phyloP scores from a whole-genome alignment of 148 eudicot genomes.

The Spergularia marina region DNA sequence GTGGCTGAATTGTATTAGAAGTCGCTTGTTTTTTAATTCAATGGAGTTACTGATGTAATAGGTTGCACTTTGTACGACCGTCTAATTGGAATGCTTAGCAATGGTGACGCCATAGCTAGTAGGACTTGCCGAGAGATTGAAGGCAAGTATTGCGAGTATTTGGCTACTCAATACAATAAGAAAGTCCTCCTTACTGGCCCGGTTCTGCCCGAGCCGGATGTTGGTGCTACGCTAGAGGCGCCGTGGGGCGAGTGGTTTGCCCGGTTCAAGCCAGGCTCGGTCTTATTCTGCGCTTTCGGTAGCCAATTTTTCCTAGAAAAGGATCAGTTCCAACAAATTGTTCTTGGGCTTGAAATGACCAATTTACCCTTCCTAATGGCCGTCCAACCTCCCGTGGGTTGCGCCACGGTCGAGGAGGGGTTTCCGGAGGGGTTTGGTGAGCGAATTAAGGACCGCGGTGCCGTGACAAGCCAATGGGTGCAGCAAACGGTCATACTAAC shows the following conservation, averaged over 20 bases:
- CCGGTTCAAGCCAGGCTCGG: constrained; percentile 1
- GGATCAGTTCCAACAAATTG: constrained; percentile 33
- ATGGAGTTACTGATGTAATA: neutral
- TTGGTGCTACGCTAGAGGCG: neutral
- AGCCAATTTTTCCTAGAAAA: constrained; percentile 15
- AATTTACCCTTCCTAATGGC: constrained; percentile 56
- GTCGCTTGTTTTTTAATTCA: neutral
- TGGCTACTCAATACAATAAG: constrained; percentile 12
- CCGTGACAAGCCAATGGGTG: constrained; percentile 54
- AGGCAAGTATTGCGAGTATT: neutral
- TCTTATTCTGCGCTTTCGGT: constrained; percentile 11
- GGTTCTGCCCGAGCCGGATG: constrained; percentile 5
- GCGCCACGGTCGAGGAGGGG: constrained; percentile 47
- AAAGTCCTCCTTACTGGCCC: constrained; percentile 12
- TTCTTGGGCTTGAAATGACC: constrained; percentile 54
- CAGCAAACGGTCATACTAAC: constrained; percentile 42
- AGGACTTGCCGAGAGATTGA: constrained; percentile 15
- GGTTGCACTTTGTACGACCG: neutral
- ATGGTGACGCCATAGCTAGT: constrained; percentile 8
- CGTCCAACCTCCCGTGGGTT: constrained; percentile 49
- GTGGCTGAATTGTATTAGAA: neutral
- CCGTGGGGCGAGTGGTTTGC: constrained; percentile 12
- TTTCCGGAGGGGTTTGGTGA: constrained; percentile 55
- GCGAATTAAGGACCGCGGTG: constrained; percentile 32
- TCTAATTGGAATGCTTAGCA: constrained; percentile 15